Percentiles rank a stretch among this genome's conserved stretches.
Evolutionary conservation across 164 flowering plant species (phyloP).

Genomic region (Pachysandra terminalis): DNA sequence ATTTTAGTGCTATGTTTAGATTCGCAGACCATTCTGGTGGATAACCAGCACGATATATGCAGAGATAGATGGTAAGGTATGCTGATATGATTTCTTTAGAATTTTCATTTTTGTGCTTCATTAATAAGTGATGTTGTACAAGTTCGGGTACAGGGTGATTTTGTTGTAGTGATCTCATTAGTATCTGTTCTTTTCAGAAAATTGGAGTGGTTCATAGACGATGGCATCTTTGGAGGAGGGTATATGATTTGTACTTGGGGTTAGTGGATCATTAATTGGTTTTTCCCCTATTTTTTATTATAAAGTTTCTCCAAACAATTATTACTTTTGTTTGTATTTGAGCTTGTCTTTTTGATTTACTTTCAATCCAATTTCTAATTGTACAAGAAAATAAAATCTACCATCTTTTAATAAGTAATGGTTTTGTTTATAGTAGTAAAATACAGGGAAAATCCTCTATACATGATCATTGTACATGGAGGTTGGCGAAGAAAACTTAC

Average conservation of each 20-base stretch:
- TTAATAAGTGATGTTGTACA: neutral
- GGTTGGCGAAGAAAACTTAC: no score
- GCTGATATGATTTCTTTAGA: conserved; percentile 11
- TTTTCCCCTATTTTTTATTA: no score
- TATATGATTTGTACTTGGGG: conserved; percentile 97
- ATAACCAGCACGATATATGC: conserved; percentile 89
- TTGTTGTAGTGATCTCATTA: conserved; percentile 2
- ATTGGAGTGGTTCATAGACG: conserved; percentile 94
- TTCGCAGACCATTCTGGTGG: conserved; percentile 98
- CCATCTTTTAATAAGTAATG: no score
- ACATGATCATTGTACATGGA: no score
- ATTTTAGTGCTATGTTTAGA: conserved; percentile 36
- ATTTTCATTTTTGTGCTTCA: neutral
- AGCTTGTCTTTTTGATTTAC: no score
- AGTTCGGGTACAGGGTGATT: neutral
- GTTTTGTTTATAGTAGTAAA: no score
- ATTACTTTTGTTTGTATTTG: neutral
- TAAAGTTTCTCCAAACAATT: neutral
- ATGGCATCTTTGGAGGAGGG: conserved; percentile 99
- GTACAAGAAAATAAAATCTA: no score
- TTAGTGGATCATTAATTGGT: conserved; percentile 10
- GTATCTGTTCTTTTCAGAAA: conserved; percentile 47
- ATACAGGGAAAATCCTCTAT: no score
- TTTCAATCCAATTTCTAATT: no score
- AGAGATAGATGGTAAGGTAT: conserved; percentile 91